phyloP scores from a whole-genome alignment of 805 yeast species.

The Sugiyamaella lignohabitans region DNA sequence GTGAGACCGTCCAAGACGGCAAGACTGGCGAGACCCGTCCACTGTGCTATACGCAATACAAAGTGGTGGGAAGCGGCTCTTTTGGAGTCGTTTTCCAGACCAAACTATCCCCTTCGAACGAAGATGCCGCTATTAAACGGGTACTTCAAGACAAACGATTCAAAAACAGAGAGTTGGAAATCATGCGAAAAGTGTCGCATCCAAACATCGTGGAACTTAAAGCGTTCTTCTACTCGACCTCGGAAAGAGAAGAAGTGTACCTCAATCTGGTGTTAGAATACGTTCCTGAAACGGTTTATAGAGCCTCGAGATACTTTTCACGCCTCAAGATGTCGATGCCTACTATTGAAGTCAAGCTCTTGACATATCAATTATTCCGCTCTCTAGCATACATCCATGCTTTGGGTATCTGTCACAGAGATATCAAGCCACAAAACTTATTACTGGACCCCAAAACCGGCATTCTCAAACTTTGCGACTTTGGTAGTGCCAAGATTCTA shows the following conservation, averaged over 20 bases:
- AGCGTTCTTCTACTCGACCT: constrained; percentile 74
- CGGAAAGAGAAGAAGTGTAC: constrained; percentile 76
- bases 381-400: constrained; percentile 74
- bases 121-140: constrained; percentile 85
- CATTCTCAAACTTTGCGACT: constrained; percentile 86
- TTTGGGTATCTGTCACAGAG: constrained; percentile 75
- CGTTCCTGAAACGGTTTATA: constrained; percentile 93
- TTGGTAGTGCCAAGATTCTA: constrained; percentile 89
- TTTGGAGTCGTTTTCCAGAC: constrained; percentile 97
- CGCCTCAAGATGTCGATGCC: constrained; percentile 70
- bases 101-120: constrained; percentile 62
- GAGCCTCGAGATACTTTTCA: constrained; percentile 72
- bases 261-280: constrained; percentile 84
- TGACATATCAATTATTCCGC: constrained; percentile 75
- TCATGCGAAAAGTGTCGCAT: constrained; percentile 85
- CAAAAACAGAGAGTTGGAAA: constrained; percentile 93
- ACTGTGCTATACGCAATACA: constrained; percentile 71
- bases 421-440: constrained; percentile 85
- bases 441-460: constrained; percentile 82
- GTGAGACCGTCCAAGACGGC: constrained; percentile 67
- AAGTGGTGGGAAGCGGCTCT: constrained; percentile 98
- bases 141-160: constrained; percentile 95
- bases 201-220: constrained; percentile 80
- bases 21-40: constrained; percentile 55
- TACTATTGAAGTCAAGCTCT: constrained; percentile 74